phyloP scores from a whole-genome alignment of 805 yeast species.

The Suhomyces vadensis region DNA sequence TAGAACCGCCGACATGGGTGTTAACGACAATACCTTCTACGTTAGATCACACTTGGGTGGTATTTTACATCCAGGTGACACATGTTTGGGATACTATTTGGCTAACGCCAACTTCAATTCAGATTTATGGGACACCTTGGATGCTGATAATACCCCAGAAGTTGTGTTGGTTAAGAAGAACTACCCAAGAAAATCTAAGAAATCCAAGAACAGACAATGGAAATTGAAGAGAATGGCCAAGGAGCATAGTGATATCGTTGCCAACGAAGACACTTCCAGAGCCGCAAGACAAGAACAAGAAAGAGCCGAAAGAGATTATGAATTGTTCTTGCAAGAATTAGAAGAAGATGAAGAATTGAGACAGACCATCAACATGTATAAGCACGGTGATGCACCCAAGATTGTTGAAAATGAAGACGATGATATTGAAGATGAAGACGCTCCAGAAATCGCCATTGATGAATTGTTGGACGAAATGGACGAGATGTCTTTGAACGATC shows the following conservation, averaged over 20 bases:
- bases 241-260: constrained; percentile 88
- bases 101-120: constrained; percentile 86
- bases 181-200: constrained; percentile 76
- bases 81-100: constrained; percentile 87
- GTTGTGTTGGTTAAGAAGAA: constrained; percentile 86
- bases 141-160: constrained; percentile 69
- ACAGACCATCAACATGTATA: constrained; percentile 86
- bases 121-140: constrained; percentile 74
- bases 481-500: constrained; percentile 81
- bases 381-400: constrained; percentile 44
- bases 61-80: constrained; percentile 93
- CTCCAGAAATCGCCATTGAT: constrained; percentile 86
- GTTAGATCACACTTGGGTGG: constrained; percentile 93
- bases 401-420: constrained; percentile 42
- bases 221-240: constrained; percentile 96
- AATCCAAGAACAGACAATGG: constrained; percentile 80
- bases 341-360: constrained; percentile 97
- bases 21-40: constrained; percentile 77
- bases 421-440: constrained; percentile 68
- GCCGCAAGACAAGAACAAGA: constrained; percentile 86
- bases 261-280: constrained; percentile 59
- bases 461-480: constrained; percentile 94
- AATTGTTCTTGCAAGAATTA: constrained; percentile 90
- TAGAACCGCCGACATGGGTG: constrained; percentile 85
- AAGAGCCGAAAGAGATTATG: constrained; percentile 92